phyloP scores from a whole-genome alignment of 2,329 filamentous ascomycete genomes.

The Aspergillus tanneri region DNA sequence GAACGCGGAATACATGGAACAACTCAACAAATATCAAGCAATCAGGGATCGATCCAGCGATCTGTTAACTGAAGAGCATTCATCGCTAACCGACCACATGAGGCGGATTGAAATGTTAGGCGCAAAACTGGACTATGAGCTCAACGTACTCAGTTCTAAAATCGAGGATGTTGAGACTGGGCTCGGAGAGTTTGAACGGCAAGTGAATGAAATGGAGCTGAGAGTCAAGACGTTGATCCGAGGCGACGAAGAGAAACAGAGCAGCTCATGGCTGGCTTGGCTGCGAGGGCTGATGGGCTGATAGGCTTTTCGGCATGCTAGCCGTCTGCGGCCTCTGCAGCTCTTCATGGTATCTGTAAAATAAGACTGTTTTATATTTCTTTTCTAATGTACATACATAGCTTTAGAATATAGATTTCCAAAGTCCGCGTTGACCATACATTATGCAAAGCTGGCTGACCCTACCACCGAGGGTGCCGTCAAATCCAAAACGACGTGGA shows the following conservation, averaged over 20 bases:
- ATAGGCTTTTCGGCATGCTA: conserved; percentile 25
- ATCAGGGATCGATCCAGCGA: conserved; percentile 68
- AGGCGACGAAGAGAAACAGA: conserved; percentile 63
- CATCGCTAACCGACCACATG: conserved; percentile 66
- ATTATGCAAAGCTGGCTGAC: conserved; percentile 9
- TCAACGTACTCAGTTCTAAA: conserved; percentile 73
- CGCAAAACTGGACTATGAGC: conserved; percentile 89
- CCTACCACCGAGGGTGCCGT: not conserved
- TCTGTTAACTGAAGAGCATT: conserved; percentile 67
- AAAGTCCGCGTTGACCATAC: conserved; percentile 4
- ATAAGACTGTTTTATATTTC: not conserved
- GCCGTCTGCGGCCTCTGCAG: too few relatives aligned
- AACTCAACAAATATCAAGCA: conserved; percentile 67
- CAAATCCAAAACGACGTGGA: not conserved
- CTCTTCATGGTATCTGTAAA: not conserved
- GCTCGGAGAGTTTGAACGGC: conserved; percentile 73
- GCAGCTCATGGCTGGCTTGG: conserved; percentile 61
- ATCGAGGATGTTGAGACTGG: conserved; percentile 86
- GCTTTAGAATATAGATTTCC: conserved; percentile 12
- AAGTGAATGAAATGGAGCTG: conserved; percentile 69
- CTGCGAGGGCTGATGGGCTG: conserved; percentile 43
- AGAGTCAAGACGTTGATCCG: conserved; percentile 62
- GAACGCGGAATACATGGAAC: conserved; percentile 65
- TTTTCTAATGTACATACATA: conserved; percentile 2
- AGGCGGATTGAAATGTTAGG: conserved; percentile 78